A percentile compares a stretch with the other conserved stretches of the same genome.
Conservation (phyloP, 2,329 filamentous ascomycete species). For the Xylaria sp. region DNA sequence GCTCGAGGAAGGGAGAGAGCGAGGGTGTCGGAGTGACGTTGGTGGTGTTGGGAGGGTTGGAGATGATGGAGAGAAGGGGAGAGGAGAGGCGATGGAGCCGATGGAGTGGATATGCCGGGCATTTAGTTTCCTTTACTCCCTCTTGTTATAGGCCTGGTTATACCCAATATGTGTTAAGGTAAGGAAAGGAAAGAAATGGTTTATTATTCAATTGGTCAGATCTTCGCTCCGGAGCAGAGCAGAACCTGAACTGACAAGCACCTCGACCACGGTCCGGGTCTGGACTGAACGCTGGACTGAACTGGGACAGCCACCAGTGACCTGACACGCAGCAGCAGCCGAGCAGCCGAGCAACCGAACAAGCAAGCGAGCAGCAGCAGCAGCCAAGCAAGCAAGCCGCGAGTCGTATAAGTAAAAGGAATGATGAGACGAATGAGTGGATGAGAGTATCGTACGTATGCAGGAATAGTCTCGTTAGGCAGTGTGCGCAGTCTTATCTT, state of each 20-base stretch:
- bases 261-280: not conserved
- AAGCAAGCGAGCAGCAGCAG: not conserved
- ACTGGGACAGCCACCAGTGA: no score
- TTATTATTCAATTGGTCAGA: constrained; percentile 4
- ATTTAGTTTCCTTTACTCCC: constrained; percentile 14
- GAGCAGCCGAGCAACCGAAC: no score
- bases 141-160: constrained; percentile 7
- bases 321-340: no score
- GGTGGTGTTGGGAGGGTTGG: constrained; percentile 1
- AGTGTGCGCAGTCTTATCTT: constrained; percentile 11
- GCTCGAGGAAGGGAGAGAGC: not conserved
- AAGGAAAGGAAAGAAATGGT: constrained; percentile 2
- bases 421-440: not conserved
- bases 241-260: not conserved
- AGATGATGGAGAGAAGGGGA: constrained; percentile 2
- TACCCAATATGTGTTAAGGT: constrained; percentile 14
- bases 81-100: constrained; percentile 19
- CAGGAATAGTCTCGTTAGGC: not conserved
- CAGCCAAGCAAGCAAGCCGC: constrained; percentile 11
- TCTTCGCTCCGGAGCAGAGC: not conserved
- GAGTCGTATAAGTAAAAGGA: constrained; percentile 2
- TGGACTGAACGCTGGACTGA: no score
- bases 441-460: not conserved
- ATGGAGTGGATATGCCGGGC: constrained; percentile 18
- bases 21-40: not conserved